These are phyloP conservation scores for Yarrowia osloensis DNA, from an alignment of 805 yeast species.

Conservation along the genomic window DNA sequence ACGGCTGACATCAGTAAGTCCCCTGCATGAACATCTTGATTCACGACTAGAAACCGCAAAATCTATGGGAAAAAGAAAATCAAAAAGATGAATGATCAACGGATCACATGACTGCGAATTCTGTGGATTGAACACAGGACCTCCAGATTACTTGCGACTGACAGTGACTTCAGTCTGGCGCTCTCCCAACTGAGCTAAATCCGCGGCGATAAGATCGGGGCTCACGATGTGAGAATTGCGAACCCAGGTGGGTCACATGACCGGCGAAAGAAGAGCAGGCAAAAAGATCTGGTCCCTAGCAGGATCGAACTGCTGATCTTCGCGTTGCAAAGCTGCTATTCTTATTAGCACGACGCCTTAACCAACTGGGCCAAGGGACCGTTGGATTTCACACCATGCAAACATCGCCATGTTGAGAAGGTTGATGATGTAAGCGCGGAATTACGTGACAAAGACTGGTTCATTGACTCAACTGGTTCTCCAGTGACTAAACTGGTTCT, in stretches of 20 bases:
- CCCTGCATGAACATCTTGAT: too few relatives aligned
- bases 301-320: conserved; percentile 53
- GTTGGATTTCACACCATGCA: too few relatives aligned
- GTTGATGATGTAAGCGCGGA: too few relatives aligned
- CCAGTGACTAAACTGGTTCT: too few relatives aligned
- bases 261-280: too few relatives aligned
- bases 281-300: conserved; percentile 45
- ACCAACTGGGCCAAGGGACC: conserved; percentile 27
- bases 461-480: too few relatives aligned
- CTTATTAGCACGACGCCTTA: conserved; percentile 25
- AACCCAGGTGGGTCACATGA: too few relatives aligned
- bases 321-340: conserved; percentile 41
- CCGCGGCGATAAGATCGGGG: conserved; percentile 17
- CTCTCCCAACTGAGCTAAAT: conserved; percentile 47
- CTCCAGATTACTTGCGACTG: not conserved
- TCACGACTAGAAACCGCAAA: too few relatives aligned
- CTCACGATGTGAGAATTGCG: not conserved
- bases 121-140: not conserved
- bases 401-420: too few relatives aligned
- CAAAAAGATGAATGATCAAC: too few relatives aligned
- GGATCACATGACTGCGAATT: not conserved
- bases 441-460: too few relatives aligned
- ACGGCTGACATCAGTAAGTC: too few relatives aligned
- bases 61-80: not conserved
- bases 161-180: conserved; percentile 43